Conservation (phyloP, 192 early-diverging fungal species). For the Coemansia sp. region DNA sequence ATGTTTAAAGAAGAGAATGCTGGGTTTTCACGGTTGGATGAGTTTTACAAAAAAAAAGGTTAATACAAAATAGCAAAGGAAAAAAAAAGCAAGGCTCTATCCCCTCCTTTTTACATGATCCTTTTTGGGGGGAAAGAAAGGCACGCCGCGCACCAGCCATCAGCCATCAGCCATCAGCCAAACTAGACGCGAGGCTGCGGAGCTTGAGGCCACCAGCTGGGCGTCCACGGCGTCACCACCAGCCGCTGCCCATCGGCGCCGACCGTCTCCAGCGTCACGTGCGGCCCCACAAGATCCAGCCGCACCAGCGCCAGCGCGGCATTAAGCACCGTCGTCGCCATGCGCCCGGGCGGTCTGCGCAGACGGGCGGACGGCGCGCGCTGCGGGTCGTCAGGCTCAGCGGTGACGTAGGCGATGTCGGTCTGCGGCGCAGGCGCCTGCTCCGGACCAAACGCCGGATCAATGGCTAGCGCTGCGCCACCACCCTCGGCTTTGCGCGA, state of each 20-base stretch:
- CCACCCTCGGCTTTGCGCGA: slow-evolving; percentile 11
- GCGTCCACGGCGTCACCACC: slow-evolving; percentile 37
- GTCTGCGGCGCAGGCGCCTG: slow-evolving; percentile 10
- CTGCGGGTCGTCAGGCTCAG: slow-evolving; percentile 20
- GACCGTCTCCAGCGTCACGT: slow-evolving; percentile 20
- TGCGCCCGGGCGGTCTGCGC: slow-evolving; percentile 63
- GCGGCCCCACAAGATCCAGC: slow-evolving; percentile 65
- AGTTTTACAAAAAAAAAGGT: neutral
- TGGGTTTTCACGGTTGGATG: neutral
- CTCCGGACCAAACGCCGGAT: slow-evolving; percentile 7
- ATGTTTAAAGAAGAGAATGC: slow-evolving; percentile 4
- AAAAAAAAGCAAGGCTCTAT: slow-evolving; percentile 9
- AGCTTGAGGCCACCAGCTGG: slow-evolving; percentile 46
- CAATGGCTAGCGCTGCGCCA: slow-evolving; percentile 13
- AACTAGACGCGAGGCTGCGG: neutral
- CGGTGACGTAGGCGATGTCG: slow-evolving; percentile 44
- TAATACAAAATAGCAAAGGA: neutral
- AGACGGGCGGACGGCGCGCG: slow-evolving; percentile 15
- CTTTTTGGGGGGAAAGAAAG: slow-evolving; percentile 16
- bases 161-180: neutral
- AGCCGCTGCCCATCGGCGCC: slow-evolving; percentile 26
- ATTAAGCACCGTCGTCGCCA: slow-evolving; percentile 68
- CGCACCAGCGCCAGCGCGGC: slow-evolving; percentile 87
- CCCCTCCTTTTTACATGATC: slow-evolving; percentile 11
- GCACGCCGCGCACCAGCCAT: neutral